Evolutionary conservation across 106 monocot genomes (phyloP).

Genomic region (Ottelia alismoides): DNA sequence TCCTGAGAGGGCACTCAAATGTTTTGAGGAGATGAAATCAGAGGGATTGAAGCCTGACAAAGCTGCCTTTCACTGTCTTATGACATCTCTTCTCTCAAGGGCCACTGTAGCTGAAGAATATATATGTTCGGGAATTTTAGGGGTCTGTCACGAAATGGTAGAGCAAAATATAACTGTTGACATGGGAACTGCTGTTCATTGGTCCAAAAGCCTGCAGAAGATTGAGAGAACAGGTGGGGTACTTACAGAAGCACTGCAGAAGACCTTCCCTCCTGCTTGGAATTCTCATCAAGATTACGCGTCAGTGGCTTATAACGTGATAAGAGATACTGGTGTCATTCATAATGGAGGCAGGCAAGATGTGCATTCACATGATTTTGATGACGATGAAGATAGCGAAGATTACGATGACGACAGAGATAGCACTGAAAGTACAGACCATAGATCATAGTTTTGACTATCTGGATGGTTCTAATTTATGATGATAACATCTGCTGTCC

Average conservation of each 20-base stretch:
- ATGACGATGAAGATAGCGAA: slow-evolving; percentile 3
- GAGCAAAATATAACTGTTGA: slow-evolving; percentile 67
- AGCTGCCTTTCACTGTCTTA: slow-evolving; percentile 87
- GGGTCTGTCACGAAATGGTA: slow-evolving; percentile 74
- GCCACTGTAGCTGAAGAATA: slow-evolving; percentile 62
- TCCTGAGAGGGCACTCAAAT: slow-evolving; percentile 79
- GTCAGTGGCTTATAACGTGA: slow-evolving; percentile 8
- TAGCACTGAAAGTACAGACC: too few species aligned
- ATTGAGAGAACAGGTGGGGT: slow-evolving; percentile 88
- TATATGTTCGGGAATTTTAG: slow-evolving; percentile 55
- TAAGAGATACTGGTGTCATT: neutral
- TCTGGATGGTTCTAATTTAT: too few species aligned
- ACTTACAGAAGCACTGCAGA: slow-evolving; percentile 82
- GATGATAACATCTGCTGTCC: too few species aligned
- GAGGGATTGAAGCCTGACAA: slow-evolving; percentile 67
- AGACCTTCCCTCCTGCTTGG: slow-evolving; percentile 89
- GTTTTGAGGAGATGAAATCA: slow-evolving; percentile 80
- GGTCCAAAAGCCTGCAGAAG: slow-evolving; percentile 67
- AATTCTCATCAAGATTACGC: slow-evolving; percentile 28
- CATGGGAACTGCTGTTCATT: slow-evolving; percentile 76
- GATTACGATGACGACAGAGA: slow-evolving; percentile 1
- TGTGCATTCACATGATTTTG: too few species aligned
- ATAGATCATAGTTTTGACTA: too few species aligned
- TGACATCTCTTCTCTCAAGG: slow-evolving; percentile 80
- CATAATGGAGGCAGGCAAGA: slow-evolving; percentile 12